Conservation (phyloP, 331 rosid species). For the Spiraea crenata region DNA sequence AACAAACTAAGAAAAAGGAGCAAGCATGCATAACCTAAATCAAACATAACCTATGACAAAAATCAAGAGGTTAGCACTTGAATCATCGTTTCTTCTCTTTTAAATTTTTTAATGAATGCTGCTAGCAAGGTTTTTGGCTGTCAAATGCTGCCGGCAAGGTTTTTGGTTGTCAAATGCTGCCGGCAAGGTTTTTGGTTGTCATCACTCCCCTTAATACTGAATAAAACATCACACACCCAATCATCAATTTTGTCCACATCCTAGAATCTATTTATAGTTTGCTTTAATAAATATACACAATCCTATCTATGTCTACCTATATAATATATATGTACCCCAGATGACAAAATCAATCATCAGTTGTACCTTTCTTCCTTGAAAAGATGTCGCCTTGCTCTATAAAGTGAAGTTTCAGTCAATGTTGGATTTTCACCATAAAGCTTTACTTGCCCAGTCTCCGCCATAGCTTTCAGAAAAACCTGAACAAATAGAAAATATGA, state of each 20-base stretch:
- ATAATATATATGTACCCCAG: neutral
- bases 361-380: slow-evolving; percentile 91
- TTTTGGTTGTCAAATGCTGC: too few species aligned
- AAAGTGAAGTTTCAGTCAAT: slow-evolving; percentile 82
- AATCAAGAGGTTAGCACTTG: neutral
- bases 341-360: neutral
- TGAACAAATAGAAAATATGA: slow-evolving; percentile 29
- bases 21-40: neutral
- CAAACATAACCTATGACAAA: slow-evolving; percentile 3
- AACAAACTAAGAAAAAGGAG: slow-evolving; percentile 12
- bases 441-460: slow-evolving; percentile 89
- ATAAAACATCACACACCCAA: neutral
- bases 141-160: neutral
- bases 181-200: neutral
- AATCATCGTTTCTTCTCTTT: neutral
- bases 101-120: neutral
- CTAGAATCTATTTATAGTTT: slow-evolving; percentile 5
- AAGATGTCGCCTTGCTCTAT: slow-evolving; percentile 90
- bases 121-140: neutral
- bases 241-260: neutral
- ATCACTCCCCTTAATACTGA: neutral
- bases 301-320: neutral
- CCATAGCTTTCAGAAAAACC: slow-evolving; percentile 99
- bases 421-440: slow-evolving; percentile 90
- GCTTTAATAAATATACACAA: neutral